phyloP scores from a whole-genome alignment of 2,329 filamentous ascomycete genomes.

The Nemania abortiva region DNA sequence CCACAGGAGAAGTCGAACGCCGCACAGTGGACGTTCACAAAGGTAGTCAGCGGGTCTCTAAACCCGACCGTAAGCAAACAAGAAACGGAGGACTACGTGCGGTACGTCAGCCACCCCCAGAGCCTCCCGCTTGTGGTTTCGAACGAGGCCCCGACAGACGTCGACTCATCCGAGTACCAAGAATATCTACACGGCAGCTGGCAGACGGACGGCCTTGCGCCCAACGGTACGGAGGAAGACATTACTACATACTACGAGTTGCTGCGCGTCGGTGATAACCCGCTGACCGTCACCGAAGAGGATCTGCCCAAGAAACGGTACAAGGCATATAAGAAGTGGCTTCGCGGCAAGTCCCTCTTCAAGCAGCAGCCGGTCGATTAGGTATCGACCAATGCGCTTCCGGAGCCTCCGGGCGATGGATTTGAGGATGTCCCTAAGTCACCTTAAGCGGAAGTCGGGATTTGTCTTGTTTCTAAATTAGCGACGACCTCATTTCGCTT shows the following conservation, averaged over 20 bases:
- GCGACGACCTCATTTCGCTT: constrained; percentile 23
- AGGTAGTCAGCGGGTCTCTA: constrained; percentile 86
- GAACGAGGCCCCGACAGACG: constrained; percentile 71
- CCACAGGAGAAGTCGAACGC: constrained; percentile 81
- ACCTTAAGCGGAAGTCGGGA: constrained; percentile 18
- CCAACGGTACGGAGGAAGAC: constrained; percentile 68
- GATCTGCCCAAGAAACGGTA: constrained; percentile 94
- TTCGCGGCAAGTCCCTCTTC: constrained; percentile 93
- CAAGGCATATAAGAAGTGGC: constrained; percentile 95
- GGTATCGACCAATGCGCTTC: constrained; percentile 43
- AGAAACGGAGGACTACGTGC: constrained; percentile 87
- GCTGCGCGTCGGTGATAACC: constrained; percentile 81
- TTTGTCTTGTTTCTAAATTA: not conserved
- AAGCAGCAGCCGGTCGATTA: constrained; percentile 82
- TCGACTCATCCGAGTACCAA: constrained; percentile 75
- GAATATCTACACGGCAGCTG: constrained; percentile 81
- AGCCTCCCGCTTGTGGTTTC: constrained; percentile 86
- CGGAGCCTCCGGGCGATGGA: constrained; percentile 43
- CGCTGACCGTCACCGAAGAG: constrained; percentile 87
- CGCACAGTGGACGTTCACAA: constrained; percentile 88
- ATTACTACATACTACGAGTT: constrained; percentile 81
- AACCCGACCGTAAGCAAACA: constrained; percentile 82
- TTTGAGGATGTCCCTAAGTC: constrained; percentile 34
- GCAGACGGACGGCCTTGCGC: constrained; percentile 67
- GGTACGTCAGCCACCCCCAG: constrained; percentile 90